A percentile compares a stretch with the other conserved stretches of the same genome.
These are phyloP conservation scores for Colletotrichum sp. DNA, from an alignment of 2,329 filamentous ascomycete genomes.

Conservation along the genomic window DNA sequence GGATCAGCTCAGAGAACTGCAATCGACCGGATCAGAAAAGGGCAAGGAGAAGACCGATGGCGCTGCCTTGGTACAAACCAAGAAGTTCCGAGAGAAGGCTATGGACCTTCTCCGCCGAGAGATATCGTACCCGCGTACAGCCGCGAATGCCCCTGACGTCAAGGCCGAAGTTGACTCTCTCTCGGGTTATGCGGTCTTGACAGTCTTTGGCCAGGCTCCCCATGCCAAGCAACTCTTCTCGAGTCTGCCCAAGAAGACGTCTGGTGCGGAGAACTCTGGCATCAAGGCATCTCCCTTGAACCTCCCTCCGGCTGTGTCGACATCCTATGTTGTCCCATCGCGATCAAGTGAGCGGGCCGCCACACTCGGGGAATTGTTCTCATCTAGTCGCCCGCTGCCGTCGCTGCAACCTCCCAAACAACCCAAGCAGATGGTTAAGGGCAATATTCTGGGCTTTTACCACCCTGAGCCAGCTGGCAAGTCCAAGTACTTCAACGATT, in stretches of 20 bases:
- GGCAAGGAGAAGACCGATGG: constrained; percentile 35
- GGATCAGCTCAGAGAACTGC: constrained; percentile 52
- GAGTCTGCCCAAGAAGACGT: constrained; percentile 69
- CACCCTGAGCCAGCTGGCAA: constrained; percentile 61
- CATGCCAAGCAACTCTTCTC: constrained; percentile 84
- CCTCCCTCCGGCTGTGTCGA: constrained; percentile 77
- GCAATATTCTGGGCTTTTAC: constrained; percentile 58
- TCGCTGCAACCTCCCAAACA: constrained; percentile 75
- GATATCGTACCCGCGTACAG: constrained; percentile 52
- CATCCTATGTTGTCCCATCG: constrained; percentile 64
- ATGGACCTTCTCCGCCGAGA: constrained; percentile 68
- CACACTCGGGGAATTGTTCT: constrained; percentile 77
- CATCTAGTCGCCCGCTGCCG: constrained; percentile 68
- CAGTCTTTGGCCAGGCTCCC: constrained; percentile 76
- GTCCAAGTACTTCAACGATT: constrained; percentile 56
- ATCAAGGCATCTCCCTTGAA: not conserved
- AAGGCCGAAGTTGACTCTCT: constrained; percentile 44
- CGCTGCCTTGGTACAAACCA: constrained; percentile 44
- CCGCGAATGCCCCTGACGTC: constrained; percentile 37
- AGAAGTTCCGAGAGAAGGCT: constrained; percentile 66
- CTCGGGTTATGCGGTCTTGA: constrained; percentile 64
- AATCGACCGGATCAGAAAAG: constrained; percentile 33
- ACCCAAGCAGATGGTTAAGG: constrained; percentile 72
- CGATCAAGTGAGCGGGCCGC: constrained; percentile 52
- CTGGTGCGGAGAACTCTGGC: constrained; percentile 54